Evolutionary conservation across 805 yeast species (phyloP).

Genomic region (Pichia eremophila): DNA sequence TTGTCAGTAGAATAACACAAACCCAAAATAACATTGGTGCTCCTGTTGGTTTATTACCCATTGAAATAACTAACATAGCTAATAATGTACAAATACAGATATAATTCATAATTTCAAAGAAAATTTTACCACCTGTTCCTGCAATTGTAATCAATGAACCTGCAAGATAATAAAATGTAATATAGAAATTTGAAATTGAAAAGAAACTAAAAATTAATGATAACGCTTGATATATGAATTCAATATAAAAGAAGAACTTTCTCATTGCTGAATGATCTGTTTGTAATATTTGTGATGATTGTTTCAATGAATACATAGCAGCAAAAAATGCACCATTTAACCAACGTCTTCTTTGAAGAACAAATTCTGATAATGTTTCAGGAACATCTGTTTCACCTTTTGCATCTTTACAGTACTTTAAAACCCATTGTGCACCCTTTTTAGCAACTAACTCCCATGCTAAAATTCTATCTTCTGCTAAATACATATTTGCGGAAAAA

Average conservation of each 20-base stretch:
- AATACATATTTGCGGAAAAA: conserved; percentile 92
- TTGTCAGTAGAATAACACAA: conserved; percentile 61
- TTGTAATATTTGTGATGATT: conserved; percentile 80
- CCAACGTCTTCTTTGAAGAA: conserved; percentile 97
- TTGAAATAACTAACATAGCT: conserved; percentile 83
- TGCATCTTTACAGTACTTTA: conserved; percentile 86
- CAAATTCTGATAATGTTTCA: conserved; percentile 86
- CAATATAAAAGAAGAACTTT: conserved; percentile 73
- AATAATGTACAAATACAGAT: conserved; percentile 73
- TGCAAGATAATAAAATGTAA: conserved; percentile 87
- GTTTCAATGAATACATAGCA: conserved; percentile 79
- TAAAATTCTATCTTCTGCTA: conserved; percentile 92
- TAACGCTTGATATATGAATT: conserved; percentile 79
- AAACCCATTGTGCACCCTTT: conserved; percentile 71
- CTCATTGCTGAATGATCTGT: conserved; percentile 79
- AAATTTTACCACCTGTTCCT: conserved; percentile 67
- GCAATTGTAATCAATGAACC: conserved; percentile 66
- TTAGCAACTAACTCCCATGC: conserved; percentile 96
- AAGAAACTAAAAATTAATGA: conserved; percentile 82
- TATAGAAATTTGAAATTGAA: conserved; percentile 82
- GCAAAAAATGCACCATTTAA: conserved; percentile 96
- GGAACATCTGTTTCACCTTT: conserved; percentile 97
- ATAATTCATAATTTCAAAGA: conserved; percentile 81
- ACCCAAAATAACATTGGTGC: conserved; percentile 69
- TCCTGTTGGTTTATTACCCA: conserved; percentile 98